phyloP scores from a whole-genome alignment of 2,329 filamentous ascomycete genomes.

The Allantophomopsis cytisporea region DNA sequence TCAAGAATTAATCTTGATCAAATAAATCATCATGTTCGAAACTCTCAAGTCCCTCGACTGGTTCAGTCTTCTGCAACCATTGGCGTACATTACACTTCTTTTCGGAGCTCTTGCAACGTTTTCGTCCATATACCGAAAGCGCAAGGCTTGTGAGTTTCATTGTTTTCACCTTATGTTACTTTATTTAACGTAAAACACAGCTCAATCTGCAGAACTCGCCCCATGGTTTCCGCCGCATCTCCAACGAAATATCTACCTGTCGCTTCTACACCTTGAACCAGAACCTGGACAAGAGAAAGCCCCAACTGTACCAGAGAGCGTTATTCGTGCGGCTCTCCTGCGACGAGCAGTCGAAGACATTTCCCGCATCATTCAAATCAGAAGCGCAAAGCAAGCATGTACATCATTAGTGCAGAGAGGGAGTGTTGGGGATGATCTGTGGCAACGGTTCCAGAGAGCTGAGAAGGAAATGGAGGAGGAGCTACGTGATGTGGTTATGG shows the following conservation, averaged over 20 bases:
- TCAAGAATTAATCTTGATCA: no score
- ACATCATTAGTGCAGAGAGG: slow-evolving; percentile 74
- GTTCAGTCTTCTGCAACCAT: slow-evolving; percentile 72
- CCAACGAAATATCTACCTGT: slow-evolving; percentile 88
- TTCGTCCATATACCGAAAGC: slow-evolving; percentile 82
- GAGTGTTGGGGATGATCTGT: slow-evolving; percentile 90
- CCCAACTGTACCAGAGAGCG: slow-evolving; percentile 62
- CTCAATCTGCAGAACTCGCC: slow-evolving; percentile 69
- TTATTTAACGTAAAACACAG: slow-evolving; percentile 26
- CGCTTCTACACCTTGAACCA: slow-evolving; percentile 68
- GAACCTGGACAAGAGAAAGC: slow-evolving; percentile 51
- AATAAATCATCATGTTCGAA: slow-evolving; percentile 5
- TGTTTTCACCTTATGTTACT: slow-evolving; percentile 1
- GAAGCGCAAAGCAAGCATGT: slow-evolving; percentile 78
- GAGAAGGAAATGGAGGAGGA: slow-evolving; percentile 98
- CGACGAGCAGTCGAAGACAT: slow-evolving; percentile 89
- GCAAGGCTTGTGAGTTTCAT: slow-evolving; percentile 59
- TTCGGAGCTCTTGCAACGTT: slow-evolving; percentile 84
- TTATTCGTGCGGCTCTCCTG: slow-evolving; percentile 79
- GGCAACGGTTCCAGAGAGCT: slow-evolving; percentile 80
- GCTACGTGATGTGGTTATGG: slow-evolving; percentile 81
- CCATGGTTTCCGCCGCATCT: slow-evolving; percentile 91
- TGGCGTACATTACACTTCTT: slow-evolving; percentile 81
- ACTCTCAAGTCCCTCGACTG: slow-evolving; percentile 45
- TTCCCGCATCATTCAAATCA: slow-evolving; percentile 76